Evolutionary conservation across 2,329 filamentous ascomycete genomes (phyloP), one percentile per base, ranked within the genome.

Genomic region (Dactylonectria estremocensis): DNA sequence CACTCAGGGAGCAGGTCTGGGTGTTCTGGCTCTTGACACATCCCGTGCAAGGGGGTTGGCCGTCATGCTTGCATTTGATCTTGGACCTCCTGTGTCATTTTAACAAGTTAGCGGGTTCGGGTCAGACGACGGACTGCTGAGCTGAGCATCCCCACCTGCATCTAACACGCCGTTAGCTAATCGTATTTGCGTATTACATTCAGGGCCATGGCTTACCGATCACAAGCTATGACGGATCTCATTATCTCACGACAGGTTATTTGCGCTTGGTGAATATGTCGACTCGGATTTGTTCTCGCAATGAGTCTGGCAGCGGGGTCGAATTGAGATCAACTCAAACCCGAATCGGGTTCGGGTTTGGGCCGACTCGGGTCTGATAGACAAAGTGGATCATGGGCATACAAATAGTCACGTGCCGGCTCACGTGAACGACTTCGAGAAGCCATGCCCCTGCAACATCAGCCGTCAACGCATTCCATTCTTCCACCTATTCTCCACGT

Each of bases 211-310:
- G 20, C 66, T 69, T 58, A 73, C 74, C 71, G 69, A 20, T 75
- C 69, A 56, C 74, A 76, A 35, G 74, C 74, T 40, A 76, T 73
- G 8, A 74, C 75, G 5, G 67, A 64, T 35, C 72, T 69, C 74
- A 76, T 74, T 1, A 40, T 70, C 14, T 35, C 48, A 13, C 16
- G 24, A n/a, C 7, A 4, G 24, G 8, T 18, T 18, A 14, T 43
- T 43, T 33, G 31, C 11, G 10, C 6, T 33, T 52, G 16, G 24
- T 6, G 4, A 16, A 31, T 52, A 7, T 43, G 40, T n/a, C 6
- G 8, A 43, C 16, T 43, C 16, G 14, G 40, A 14, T 7, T 53
- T 13, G 48, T 31, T 10, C 43, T 37, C 5, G 31, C 28, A 37
- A 43, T 13, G 43, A 37, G 40, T 13, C 11, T 24, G 13, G 16